Percentiles rank a stretch among this genome's conserved stretches.
Conservation (phyloP, 1,139 yeast species). For the Candida labiduridarum region DNA sequence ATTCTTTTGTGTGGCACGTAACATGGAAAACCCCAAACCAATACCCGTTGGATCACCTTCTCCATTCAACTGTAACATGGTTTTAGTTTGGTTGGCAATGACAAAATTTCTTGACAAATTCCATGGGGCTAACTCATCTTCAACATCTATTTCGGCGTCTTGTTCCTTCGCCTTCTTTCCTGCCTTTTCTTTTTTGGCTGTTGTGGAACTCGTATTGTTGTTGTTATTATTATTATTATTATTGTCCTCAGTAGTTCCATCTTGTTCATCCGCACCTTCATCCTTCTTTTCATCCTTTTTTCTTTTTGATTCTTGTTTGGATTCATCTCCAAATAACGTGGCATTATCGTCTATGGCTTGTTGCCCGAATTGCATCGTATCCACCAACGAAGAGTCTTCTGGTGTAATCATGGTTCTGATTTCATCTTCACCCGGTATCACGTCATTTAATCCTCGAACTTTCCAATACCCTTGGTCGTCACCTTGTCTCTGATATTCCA, state of each 20-base stretch:
- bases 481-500: slow-evolving; percentile 96
- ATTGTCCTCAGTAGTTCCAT: slow-evolving; percentile 36
- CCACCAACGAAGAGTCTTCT: slow-evolving; percentile 85
- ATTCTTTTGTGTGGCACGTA: slow-evolving; percentile 92
- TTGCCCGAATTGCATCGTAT: slow-evolving; percentile 92
- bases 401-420: slow-evolving; percentile 88
- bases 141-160: slow-evolving; percentile 54
- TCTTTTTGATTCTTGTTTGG: slow-evolving; percentile 20
- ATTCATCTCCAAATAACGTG: slow-evolving; percentile 42
- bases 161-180: slow-evolving; percentile 29
- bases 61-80: slow-evolving; percentile 95
- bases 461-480: slow-evolving; percentile 97
- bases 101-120: slow-evolving; percentile 86
- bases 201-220: slow-evolving; percentile 14
- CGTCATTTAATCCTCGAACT: slow-evolving; percentile 60
- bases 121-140: slow-evolving; percentile 95
- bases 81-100: slow-evolving; percentile 93
- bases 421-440: slow-evolving; percentile 76
- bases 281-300: slow-evolving; percentile 22
- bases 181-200: slow-evolving; percentile 24
- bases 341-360: slow-evolving; percentile 77
- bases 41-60: slow-evolving; percentile 96
- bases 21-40: slow-evolving; percentile 87
- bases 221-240: slow-evolving; percentile 16
- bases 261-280: slow-evolving; percentile 29